Percentiles rank a stretch among this genome's conserved stretches.
phyloP scores from a whole-genome alignment of 2,329 filamentous ascomycete species.

The Talaromyces atroroseus region DNA sequence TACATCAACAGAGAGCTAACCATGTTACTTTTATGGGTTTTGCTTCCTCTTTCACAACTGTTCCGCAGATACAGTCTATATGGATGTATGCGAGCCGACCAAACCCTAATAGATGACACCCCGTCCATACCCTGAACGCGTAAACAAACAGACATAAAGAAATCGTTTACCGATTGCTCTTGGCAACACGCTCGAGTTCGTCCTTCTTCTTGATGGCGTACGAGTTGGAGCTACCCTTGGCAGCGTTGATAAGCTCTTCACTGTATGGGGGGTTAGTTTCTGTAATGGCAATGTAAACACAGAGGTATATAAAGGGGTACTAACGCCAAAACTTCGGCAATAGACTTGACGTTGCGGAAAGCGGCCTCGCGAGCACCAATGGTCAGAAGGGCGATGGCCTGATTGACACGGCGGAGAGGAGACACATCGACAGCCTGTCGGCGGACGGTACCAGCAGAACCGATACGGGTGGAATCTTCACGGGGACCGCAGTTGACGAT shows the following conservation, averaged over 20 bases:
- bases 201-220: slow-evolving; percentile 99
- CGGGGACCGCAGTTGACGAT: slow-evolving; percentile 99
- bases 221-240: slow-evolving; percentile 99
- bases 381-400: slow-evolving; percentile 97
- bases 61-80: slow-evolving; percentile 34
- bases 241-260: slow-evolving; percentile 99
- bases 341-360: slow-evolving; percentile 99
- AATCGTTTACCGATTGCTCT: slow-evolving; percentile 95
- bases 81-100: slow-evolving; percentile 39
- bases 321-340: slow-evolving; percentile 89
- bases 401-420: slow-evolving; percentile 98
- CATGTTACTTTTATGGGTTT: slow-evolving; percentile 34
- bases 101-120: slow-evolving; percentile 23
- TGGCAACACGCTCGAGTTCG: slow-evolving; percentile 99
- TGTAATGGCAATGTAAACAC: background rate
- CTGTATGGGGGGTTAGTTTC: slow-evolving; percentile 5
- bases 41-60: slow-evolving; percentile 32
- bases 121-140: slow-evolving; percentile 37
- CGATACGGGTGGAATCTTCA: slow-evolving; percentile 99
- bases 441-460: slow-evolving; percentile 98
- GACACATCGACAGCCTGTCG: slow-evolving; percentile 99
- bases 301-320: background rate
- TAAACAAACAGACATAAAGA: slow-evolving; percentile 35
- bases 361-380: slow-evolving; percentile 97
- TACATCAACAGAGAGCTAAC: slow-evolving; percentile 37